phyloP scores from a whole-genome alignment of 768 basidiomycete species.

The Favolaschia claudopus region DNA sequence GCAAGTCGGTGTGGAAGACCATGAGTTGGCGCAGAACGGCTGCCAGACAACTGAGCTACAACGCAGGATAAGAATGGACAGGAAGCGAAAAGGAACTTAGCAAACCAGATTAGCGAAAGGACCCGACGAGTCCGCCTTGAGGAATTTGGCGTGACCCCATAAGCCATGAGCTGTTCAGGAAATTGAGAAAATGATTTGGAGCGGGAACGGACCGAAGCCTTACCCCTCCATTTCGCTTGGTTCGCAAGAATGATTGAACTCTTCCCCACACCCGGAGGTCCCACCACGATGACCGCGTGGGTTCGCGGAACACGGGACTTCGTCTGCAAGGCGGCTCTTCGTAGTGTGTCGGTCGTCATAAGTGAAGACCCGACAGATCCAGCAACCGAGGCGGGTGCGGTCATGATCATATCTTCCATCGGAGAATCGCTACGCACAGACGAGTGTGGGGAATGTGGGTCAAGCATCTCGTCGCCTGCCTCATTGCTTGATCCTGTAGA shows the following conservation, averaged over 20 bases:
- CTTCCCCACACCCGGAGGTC: conserved; percentile 79
- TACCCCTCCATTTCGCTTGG: conserved; percentile 77
- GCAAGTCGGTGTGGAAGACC: conserved; percentile 74
- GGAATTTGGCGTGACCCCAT: conserved; percentile 82
- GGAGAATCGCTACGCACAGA: conserved; percentile 26
- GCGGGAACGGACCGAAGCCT: conserved; percentile 20
- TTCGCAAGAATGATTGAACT: conserved; percentile 74
- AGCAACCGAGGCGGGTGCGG: conserved; percentile 26
- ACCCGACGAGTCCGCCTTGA: conserved; percentile 62
- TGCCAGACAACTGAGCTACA: conserved; percentile 70
- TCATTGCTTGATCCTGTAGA: conserved; percentile 7
- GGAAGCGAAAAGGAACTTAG: neutral
- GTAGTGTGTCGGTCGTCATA: conserved; percentile 50
- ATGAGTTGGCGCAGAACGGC: conserved; percentile 77
- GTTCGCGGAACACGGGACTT: conserved; percentile 55
- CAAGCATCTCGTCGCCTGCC: conserved; percentile 41
- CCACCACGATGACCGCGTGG: conserved; percentile 67
- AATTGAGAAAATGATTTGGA: neutral
- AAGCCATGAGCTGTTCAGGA: conserved; percentile 62
- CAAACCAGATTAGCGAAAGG: conserved; percentile 73
- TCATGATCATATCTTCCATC: conserved; percentile 23
- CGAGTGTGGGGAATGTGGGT: conserved; percentile 22
- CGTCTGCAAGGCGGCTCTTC: conserved; percentile 52
- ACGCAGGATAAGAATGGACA: conserved; percentile 7
- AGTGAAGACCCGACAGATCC: conserved; percentile 44